Conservation (phyloP, 202 grass and related monocot species). For the Brachypodium distachyon region DNA sequence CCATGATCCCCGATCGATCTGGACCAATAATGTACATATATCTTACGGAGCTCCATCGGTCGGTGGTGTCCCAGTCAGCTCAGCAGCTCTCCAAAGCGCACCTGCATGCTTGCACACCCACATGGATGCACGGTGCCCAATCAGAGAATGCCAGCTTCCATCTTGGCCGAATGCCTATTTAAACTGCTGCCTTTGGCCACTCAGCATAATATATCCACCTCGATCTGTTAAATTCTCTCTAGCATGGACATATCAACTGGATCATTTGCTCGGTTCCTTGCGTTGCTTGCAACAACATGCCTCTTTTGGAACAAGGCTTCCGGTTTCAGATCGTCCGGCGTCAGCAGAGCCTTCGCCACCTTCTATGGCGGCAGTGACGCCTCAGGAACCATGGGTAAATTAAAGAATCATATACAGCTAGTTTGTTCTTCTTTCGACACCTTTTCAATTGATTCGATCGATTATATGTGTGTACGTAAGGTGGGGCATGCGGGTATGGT, state of each 20-base stretch:
- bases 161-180: not conserved
- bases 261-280: not conserved
- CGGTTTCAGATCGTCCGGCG: slow-evolving; percentile 20
- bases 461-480: not conserved
- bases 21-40: slow-evolving; percentile 29
- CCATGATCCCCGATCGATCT: slow-evolving; percentile 24
- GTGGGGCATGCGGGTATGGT: slow-evolving; percentile 63
- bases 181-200: not conserved
- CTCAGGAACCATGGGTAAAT: slow-evolving; percentile 58
- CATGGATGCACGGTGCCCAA: slow-evolving; percentile 19
- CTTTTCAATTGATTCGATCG: not conserved
- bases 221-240: not conserved
- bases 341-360: slow-evolving; percentile 31
- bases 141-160: not conserved
- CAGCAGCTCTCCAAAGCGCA: not conserved
- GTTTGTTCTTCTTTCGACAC: not conserved
- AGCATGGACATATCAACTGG: not conserved
- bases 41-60: no score
- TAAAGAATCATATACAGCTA: no score
- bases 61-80: slow-evolving; percentile 3
- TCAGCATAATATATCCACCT: not conserved
- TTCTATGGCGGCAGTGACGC: slow-evolving; percentile 51
- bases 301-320: slow-evolving; percentile 8
- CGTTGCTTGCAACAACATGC: not conserved
- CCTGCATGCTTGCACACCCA: slow-evolving; percentile 4